These are phyloP conservation scores for Mycena leptocephala DNA, from an alignment of 768 basidiomycete genomes.

Conservation along the genomic window DNA sequence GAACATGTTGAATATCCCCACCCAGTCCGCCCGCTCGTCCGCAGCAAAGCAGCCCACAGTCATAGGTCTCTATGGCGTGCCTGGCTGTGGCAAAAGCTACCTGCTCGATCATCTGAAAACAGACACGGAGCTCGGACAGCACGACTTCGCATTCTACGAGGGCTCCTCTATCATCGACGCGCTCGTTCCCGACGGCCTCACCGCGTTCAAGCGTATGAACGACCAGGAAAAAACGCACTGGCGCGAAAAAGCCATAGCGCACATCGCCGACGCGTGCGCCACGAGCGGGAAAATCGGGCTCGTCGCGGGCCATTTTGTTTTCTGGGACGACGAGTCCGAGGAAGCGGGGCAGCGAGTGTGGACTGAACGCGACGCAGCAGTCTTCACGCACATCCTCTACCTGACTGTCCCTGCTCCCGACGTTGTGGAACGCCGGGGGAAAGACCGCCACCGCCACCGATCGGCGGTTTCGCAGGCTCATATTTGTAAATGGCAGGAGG, in stretches of 20 bases:
- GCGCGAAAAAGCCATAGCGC: constrained; percentile 36
- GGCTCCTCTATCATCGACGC: constrained; percentile 37
- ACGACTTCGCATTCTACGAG: constrained; percentile 37
- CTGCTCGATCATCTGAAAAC: constrained; percentile 30
- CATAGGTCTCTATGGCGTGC: not conserved
- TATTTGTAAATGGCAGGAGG: constrained; percentile 39
- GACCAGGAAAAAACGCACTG: constrained; percentile 27
- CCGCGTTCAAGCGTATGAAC: constrained; percentile 38
- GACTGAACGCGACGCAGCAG: constrained; percentile 33
- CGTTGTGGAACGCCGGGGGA: constrained; percentile 35
- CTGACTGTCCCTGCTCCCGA: constrained; percentile 32
- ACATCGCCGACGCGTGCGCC: constrained; percentile 36
- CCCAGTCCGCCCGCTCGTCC: not conserved
- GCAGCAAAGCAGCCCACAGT: not conserved
- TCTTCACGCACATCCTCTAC: constrained; percentile 42
- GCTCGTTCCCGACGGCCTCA: constrained; percentile 41
- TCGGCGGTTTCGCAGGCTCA: constrained; percentile 33
- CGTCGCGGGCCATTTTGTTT: constrained; percentile 41
- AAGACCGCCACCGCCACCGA: constrained; percentile 33
- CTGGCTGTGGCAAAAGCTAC: not conserved
- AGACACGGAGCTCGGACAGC: constrained; percentile 26
- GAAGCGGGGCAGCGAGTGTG: constrained; percentile 34
- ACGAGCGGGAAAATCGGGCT: constrained; percentile 35
- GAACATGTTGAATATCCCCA: not conserved
- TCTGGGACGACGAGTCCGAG: constrained; percentile 37